Conservation (phyloP, 345 rosid species). For the Leavenworthia alabamica region DNA sequence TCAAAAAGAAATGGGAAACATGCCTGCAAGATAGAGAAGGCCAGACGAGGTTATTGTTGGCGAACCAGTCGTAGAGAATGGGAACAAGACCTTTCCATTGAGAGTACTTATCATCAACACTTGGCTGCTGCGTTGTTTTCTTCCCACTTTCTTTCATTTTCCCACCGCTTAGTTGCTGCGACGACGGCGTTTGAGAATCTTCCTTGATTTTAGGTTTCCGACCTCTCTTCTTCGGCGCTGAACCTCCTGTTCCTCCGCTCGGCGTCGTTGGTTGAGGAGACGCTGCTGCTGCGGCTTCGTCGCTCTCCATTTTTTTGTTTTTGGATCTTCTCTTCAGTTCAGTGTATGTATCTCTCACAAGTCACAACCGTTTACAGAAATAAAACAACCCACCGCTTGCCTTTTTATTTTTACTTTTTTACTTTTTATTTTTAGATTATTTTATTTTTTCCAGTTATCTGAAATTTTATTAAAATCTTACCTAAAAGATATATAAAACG, state of each 20-base stretch:
- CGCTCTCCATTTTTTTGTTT: slow-evolving; percentile 26
- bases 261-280: slow-evolving; percentile 21
- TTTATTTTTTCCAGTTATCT: not conserved
- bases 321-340: not conserved
- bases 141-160: slow-evolving; percentile 30
- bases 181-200: slow-evolving; percentile 44
- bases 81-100: slow-evolving; percentile 96
- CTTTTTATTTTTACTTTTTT: not conserved
- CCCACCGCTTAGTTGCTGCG: slow-evolving; percentile 31
- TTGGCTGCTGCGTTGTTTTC: slow-evolving; percentile 38
- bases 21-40: slow-evolving; percentile 99
- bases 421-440: not conserved
- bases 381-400: not conserved
- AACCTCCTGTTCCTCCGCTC: slow-evolving; percentile 27
- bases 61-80: slow-evolving; percentile 96
- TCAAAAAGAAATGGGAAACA: not conserved
- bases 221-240: slow-evolving; percentile 74
- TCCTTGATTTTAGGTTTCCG: slow-evolving; percentile 86
- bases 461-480: not conserved
- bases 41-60: slow-evolving; percentile 99
- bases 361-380: not conserved
- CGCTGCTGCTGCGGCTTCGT: slow-evolving; percentile 30
- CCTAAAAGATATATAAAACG: no score
- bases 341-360: not conserved
- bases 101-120: slow-evolving; percentile 81